phyloP scores from a whole-genome alignment of 768 basidiomycete species.

The Pisolithus marmoratus region DNA sequence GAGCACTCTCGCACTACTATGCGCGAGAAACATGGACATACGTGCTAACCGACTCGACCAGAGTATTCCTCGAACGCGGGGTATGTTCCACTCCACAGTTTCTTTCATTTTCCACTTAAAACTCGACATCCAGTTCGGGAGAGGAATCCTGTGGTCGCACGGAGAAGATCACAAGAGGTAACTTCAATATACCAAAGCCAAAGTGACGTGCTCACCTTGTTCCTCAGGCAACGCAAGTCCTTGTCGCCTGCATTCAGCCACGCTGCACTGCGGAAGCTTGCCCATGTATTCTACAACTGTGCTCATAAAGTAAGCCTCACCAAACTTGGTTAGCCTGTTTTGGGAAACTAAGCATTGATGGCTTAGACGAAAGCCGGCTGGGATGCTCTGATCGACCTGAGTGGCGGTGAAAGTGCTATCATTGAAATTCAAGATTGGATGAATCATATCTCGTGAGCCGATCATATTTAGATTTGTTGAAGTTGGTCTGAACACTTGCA shows the following conservation, averaged over 20 bases:
- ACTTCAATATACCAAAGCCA: too few relatives aligned
- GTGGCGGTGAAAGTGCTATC: conserved; percentile 10
- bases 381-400: conserved; percentile 16
- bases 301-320: conserved; percentile 19
- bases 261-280: conserved; percentile 18
- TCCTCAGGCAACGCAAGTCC: conserved; percentile 21
- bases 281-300: conserved; percentile 22
- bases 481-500: too few relatives aligned
- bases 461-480: too few relatives aligned
- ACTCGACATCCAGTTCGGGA: conserved; percentile 23
- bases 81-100: conserved; percentile 8
- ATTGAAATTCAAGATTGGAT: conserved; percentile 33
- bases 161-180: conserved; percentile 41
- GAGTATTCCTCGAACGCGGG: conserved; percentile 29
- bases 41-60: conserved; percentile 30
- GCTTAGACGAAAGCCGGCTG: conserved; percentile 22
- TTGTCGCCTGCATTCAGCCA: conserved; percentile 22
- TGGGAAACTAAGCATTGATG: conserved; percentile 7
- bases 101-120: background rate
- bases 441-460: conserved; percentile 21
- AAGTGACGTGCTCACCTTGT: background rate
- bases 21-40: conserved; percentile 45
- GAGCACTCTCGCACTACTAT: conserved; percentile 45
- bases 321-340: background rate
- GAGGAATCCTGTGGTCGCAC: conserved; percentile 35